These are phyloP conservation scores for Cyamopsis tetragonoloba DNA, from an alignment of 306 rosid species.

Conservation along the genomic window DNA sequence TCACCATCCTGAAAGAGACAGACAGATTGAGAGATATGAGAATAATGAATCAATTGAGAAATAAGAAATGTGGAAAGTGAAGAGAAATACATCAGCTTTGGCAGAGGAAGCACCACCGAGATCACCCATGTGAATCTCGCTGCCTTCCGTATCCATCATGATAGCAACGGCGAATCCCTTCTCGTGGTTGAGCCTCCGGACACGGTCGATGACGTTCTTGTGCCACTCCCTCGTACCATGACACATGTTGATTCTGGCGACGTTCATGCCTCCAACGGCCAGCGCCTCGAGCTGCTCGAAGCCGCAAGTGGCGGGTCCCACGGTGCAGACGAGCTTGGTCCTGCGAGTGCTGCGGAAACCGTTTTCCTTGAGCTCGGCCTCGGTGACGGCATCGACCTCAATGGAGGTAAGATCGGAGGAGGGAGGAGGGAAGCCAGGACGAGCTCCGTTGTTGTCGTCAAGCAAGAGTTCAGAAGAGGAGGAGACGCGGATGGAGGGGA, in stretches of 20 bases:
- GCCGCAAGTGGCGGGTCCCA: conserved; percentile 85
- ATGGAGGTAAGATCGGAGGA: conserved; percentile 55
- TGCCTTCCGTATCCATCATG: conserved; percentile 99
- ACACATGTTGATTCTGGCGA: conserved; percentile 91
- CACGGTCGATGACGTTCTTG: conserved; percentile 60
- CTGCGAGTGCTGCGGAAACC: conserved; percentile 88
- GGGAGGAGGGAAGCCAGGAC: not conserved
- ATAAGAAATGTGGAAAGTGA: not conserved
- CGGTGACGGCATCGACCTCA: conserved; percentile 87
- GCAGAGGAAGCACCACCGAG: conserved; percentile 87
- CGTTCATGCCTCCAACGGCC: conserved; percentile 96
- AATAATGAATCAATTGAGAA: not conserved
- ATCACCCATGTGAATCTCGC: conserved; percentile 99
- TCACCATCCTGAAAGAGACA: conserved; percentile 70
- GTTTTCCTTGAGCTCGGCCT: conserved; percentile 75
- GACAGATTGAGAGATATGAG: not conserved
- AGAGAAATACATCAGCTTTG: conserved; percentile 68
- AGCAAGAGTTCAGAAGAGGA: not conserved
- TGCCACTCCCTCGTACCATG: conserved; percentile 97
- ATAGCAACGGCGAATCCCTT: conserved; percentile 95
- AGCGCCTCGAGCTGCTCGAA: conserved; percentile 87
- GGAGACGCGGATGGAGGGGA: not conserved
- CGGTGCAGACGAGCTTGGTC: conserved; percentile 82
- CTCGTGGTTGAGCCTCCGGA: conserved; percentile 73
- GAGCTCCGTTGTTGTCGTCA: conserved; percentile 24